A percentile compares a stretch with the other conserved stretches of the same genome.
These are phyloP conservation scores for Penicillium polonicum DNA, from an alignment of 2,329 filamentous ascomycete species.

Conservation along the genomic window DNA sequence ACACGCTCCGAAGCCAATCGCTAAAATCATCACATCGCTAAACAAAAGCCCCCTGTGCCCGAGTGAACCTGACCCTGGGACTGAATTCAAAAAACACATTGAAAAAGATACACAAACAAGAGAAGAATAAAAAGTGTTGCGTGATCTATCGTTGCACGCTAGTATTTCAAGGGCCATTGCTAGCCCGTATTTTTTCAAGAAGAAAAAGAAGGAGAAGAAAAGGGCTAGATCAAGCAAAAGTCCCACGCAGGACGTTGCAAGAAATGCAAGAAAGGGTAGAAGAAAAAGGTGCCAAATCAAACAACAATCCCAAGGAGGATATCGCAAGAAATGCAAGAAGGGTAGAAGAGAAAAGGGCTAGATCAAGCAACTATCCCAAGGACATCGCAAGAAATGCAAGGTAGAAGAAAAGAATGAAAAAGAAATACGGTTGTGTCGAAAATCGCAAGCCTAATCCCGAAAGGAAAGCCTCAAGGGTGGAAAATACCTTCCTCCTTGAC, in stretches of 20 bases:
- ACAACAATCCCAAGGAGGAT: not conserved
- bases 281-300: not conserved
- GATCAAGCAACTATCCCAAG: not conserved
- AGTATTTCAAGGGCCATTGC: conserved; percentile 16
- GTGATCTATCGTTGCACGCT: conserved; percentile 21
- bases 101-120: conserved; percentile 8
- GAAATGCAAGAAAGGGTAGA: conserved; percentile 2
- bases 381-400: not conserved
- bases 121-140: conserved; percentile 9
- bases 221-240: no score
- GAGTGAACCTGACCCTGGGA: conserved; percentile 4
- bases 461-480: conserved; percentile 8
- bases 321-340: not conserved
- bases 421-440: not conserved
- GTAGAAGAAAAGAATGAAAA: not conserved
- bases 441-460: not conserved
- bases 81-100: not conserved
- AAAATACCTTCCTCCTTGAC: conserved; percentile 35
- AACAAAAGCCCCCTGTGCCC: conserved; percentile 5
- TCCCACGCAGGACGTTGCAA: not conserved
- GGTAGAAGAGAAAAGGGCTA: not conserved
- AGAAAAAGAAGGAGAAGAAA: not conserved
- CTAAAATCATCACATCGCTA: conserved; percentile 12
- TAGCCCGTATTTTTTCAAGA: conserved; percentile 10
- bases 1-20: conserved; percentile 17